phyloP scores from a whole-genome alignment of 306 rosid genomes.

The Quercus glauca region DNA sequence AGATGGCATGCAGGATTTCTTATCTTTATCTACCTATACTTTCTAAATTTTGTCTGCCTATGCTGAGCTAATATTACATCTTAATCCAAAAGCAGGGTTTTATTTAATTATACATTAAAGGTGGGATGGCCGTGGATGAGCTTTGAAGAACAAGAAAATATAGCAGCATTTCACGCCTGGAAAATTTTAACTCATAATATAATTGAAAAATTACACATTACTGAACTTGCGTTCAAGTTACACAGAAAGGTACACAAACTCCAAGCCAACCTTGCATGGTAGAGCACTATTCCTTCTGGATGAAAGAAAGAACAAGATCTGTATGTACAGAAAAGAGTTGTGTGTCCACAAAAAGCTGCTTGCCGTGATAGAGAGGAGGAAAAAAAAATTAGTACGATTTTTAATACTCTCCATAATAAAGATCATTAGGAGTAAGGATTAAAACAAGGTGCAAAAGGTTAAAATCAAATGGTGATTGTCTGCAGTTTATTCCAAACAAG shows the following conservation, averaged over 20 bases:
- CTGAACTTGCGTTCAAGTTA: slow-evolving; percentile 57
- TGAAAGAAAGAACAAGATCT: slow-evolving; percentile 88
- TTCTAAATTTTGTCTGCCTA: background rate
- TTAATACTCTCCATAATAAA: background rate
- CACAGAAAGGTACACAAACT: slow-evolving; percentile 7
- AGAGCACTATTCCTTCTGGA: slow-evolving; percentile 76
- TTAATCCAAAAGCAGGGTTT: background rate
- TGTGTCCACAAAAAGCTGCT: slow-evolving; percentile 89
- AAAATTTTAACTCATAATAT: slow-evolving; percentile 25
- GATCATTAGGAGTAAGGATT: background rate
- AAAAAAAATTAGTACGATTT: slow-evolving; percentile 11
- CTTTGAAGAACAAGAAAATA: background rate
- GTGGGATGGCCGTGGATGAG: background rate
- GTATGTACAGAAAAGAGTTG: slow-evolving; percentile 94
- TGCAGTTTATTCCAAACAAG: background rate
- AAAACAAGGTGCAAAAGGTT: background rate
- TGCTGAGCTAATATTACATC: background rate
- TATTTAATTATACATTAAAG: background rate
- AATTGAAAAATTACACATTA: slow-evolving; percentile 36
- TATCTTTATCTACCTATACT: background rate
- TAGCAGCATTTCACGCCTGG: slow-evolving; percentile 13
- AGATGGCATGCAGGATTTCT: background rate
- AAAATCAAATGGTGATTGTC: background rate
- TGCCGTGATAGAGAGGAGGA: slow-evolving; percentile 16
- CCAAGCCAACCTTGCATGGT: slow-evolving; percentile 11